Conservation (phyloP, 2,329 filamentous ascomycete genomes). For the Ascochyta fabae region DNA sequence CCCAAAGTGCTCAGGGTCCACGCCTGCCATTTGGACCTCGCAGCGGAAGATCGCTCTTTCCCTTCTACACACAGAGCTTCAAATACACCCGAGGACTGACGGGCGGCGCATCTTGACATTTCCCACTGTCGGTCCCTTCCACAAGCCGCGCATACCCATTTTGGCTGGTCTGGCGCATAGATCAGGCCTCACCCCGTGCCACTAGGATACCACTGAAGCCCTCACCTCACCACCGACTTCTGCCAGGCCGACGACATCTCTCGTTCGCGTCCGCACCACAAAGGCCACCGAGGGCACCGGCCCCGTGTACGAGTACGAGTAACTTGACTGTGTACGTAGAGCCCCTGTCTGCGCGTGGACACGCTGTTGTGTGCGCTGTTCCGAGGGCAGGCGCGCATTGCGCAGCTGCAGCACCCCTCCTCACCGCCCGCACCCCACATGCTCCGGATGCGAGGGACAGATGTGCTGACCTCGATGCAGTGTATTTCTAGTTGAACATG, state of each 20-base stretch:
- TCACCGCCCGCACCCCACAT: conserved; percentile 47
- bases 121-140: conserved; percentile 17
- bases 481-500: conserved; percentile 59
- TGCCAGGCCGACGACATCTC: conserved; percentile 17
- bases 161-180: conserved; percentile 18
- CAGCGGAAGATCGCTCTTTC: conserved; percentile 11
- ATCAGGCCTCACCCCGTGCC: conserved; percentile 21
- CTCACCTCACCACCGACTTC: conserved; percentile 20
- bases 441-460: conserved; percentile 24
- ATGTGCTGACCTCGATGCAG: conserved; percentile 41
- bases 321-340: conserved; percentile 24
- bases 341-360: conserved; percentile 28
- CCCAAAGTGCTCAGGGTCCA: conserved; percentile 20
- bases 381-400: conserved; percentile 17
- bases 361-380: conserved; percentile 11
- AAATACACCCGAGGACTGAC: conserved; percentile 13
- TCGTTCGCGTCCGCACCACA: conserved; percentile 19
- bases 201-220: conserved; percentile 12
- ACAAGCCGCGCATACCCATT: conserved; percentile 12
- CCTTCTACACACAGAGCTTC: conserved; percentile 7
- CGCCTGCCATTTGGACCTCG: conserved; percentile 16
- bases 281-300: conserved; percentile 31
- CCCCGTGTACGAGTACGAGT: conserved; percentile 35
- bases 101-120: conserved; percentile 11
- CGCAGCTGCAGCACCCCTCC: conserved; percentile 31